Percentiles rank a stretch among this genome's conserved stretches.
These are phyloP conservation scores for Colletotrichum sp. DNA, from an alignment of 2,329 filamentous ascomycete species.

Conservation along the genomic window DNA sequence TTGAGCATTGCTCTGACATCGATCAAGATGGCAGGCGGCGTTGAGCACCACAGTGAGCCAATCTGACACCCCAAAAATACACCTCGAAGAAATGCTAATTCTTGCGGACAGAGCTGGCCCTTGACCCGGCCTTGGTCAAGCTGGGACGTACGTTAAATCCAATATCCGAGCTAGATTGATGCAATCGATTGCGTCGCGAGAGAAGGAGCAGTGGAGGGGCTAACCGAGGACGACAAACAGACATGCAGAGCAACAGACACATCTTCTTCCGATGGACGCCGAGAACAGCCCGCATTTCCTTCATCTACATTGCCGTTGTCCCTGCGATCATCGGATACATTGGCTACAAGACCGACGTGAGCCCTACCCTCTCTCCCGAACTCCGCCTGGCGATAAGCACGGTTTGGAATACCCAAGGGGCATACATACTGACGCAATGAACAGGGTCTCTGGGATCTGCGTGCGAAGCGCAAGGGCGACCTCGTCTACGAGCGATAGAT, in stretches of 20 bases:
- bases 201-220: neutral
- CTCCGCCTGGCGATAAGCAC: no score
- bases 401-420: no score
- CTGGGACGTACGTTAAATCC: constrained; percentile 44
- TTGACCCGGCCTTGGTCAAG: constrained; percentile 54
- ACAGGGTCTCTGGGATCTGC: constrained; percentile 85
- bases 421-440: constrained; percentile 16
- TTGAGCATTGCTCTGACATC: neutral
- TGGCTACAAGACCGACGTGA: constrained; percentile 85
- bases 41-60: constrained; percentile 24
- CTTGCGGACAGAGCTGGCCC: constrained; percentile 41
- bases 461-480: constrained; percentile 89
- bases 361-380: constrained; percentile 34
- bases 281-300: constrained; percentile 78
- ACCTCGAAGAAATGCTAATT: neutral
- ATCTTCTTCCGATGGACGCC: constrained; percentile 96
- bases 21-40: constrained; percentile 23
- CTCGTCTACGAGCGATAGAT: constrained; percentile 77
- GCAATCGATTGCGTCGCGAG: neutral
- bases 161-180: neutral
- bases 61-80: neutral
- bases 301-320: constrained; percentile 77
- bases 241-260: constrained; percentile 83
- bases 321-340: constrained; percentile 74
- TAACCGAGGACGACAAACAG: constrained; percentile 50